phyloP scores from a whole-genome alignment of 2,329 filamentous ascomycete species.

The Tricladium varicosporioides region DNA sequence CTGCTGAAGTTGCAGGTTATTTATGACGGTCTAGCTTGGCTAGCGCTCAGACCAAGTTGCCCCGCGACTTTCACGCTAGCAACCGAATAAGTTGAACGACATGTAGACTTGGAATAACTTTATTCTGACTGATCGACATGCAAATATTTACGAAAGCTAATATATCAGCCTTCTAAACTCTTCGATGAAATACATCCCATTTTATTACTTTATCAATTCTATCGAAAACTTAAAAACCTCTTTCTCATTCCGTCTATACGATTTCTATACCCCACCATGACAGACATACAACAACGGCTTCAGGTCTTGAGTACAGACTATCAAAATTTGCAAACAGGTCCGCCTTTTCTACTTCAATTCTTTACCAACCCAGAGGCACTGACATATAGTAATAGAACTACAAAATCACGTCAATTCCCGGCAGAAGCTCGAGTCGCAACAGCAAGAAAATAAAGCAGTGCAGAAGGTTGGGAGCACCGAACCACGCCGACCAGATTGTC shows the following conservation, averaged over 20 bases:
- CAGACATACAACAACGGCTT: constrained; percentile 71
- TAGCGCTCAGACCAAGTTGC: constrained; percentile 19
- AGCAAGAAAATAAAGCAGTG: constrained; percentile 87
- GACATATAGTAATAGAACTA: constrained; percentile 58
- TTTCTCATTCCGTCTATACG: neutral
- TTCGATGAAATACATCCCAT: too few relatives aligned
- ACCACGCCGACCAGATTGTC: neutral
- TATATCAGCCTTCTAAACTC: too few relatives aligned
- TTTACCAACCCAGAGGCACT: neutral
- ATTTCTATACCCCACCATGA: constrained; percentile 46
- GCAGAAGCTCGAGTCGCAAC: constrained; percentile 91
- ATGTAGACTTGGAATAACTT: constrained; percentile 16
- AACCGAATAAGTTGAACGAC: constrained; percentile 1
- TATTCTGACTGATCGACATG: neutral
- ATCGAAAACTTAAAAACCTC: too few relatives aligned
- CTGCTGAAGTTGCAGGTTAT: constrained; percentile 7
- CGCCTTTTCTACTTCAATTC: neutral
- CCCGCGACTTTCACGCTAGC: constrained; percentile 26
- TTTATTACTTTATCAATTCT: too few relatives aligned
- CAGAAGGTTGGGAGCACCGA: constrained; percentile 59
- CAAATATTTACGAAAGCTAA: too few relatives aligned
- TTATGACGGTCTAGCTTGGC: constrained; percentile 13
- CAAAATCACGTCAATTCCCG: constrained; percentile 73
- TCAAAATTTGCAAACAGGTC: constrained; percentile 81
- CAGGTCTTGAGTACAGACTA: constrained; percentile 86